Conservation (phyloP, 225 moss, liverwort and hornwort genomes). For the Pleurozium schreberi region DNA sequence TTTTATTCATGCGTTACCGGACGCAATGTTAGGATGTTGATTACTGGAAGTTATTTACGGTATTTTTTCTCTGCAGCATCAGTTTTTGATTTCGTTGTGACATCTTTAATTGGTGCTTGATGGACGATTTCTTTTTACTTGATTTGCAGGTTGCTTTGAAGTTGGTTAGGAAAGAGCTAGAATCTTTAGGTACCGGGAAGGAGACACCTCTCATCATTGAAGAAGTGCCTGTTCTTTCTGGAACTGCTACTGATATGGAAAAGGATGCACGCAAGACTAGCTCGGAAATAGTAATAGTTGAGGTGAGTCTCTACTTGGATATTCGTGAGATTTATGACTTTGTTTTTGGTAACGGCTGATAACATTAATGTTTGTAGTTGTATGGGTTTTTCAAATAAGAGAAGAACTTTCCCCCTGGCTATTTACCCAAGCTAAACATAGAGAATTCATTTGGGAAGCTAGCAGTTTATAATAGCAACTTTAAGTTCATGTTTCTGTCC, state of each 20-base stretch:
- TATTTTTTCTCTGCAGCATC: not conserved
- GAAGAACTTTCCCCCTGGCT: not conserved
- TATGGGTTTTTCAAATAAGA: not conserved
- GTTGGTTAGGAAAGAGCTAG: conserved; percentile 74
- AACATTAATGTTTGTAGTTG: not conserved
- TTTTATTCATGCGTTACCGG: not conserved
- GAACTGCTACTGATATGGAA: conserved; percentile 26
- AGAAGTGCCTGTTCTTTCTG: conserved; percentile 34
- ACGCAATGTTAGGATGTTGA: not conserved
- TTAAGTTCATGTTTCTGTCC: not conserved
- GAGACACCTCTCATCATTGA: conserved; percentile 29
- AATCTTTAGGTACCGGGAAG: conserved; percentile 20
- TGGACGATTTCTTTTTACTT: not conserved
- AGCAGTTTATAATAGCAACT: not conserved
- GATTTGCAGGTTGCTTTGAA: conserved; percentile 81
- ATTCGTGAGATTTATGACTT: not conserved
- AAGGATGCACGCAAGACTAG: conserved; percentile 23
- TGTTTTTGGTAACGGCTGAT: not conserved
- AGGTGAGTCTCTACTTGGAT: conserved; percentile 21
- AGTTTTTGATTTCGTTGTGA: not conserved
- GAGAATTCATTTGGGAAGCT: not conserved
- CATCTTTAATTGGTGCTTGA: not conserved
- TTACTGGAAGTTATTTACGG: not conserved
- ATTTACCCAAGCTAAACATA: not conserved
- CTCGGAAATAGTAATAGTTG: conserved; percentile 31